phyloP scores from a whole-genome alignment of 176 grass and related monocot genomes.

The Bolboschoenus planiculmis region DNA sequence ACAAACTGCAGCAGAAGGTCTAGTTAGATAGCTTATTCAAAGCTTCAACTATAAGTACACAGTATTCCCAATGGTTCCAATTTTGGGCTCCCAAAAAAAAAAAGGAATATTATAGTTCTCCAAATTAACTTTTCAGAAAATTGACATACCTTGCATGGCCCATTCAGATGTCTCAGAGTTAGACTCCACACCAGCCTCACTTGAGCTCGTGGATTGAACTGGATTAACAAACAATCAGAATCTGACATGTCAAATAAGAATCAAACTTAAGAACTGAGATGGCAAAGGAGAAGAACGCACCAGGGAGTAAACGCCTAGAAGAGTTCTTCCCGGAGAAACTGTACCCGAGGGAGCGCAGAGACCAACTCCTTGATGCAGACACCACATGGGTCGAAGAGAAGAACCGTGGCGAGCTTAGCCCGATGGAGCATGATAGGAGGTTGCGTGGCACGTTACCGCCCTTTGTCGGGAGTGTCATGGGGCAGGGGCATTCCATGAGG shows the following conservation, averaged over 20 bases:
- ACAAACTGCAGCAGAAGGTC: background rate
- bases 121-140: background rate
- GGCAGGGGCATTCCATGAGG: background rate
- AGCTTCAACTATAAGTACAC: background rate
- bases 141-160: constrained; percentile 76
- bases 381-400: background rate
- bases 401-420: background rate
- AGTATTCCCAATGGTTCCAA: background rate
- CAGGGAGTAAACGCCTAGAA: constrained; percentile 9
- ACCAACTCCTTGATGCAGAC: background rate
- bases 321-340: background rate
- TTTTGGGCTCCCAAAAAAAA: background rate
- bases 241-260: background rate
- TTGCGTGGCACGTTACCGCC: background rate
- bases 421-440: constrained; percentile 14
- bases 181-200: constrained; percentile 50
- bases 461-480: background rate
- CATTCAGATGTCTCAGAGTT: constrained; percentile 56
- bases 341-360: background rate
- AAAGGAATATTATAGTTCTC: background rate
- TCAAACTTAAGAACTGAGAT: background rate
- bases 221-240: constrained; percentile 28
- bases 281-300: background rate
- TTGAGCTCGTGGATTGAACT: constrained; percentile 48
- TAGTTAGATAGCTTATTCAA: background rate